Evolutionary conservation across 192 early-diverging fungal genomes (phyloP).

Genomic region (Mortierella antarctica): DNA sequence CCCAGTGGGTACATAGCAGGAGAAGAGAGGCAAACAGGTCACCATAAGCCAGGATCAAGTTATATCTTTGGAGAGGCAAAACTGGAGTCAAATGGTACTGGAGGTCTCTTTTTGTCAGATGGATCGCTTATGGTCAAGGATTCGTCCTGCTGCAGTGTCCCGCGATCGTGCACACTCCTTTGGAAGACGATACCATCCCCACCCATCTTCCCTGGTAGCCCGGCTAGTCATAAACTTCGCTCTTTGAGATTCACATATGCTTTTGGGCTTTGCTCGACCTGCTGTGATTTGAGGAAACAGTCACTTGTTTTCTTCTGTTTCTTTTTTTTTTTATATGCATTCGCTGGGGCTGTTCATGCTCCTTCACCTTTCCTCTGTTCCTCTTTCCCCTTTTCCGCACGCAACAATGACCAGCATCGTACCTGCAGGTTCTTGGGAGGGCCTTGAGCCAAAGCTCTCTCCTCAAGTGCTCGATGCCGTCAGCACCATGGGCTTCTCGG

Average conservation of each 20-base stretch:
- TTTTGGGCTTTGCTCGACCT: background rate
- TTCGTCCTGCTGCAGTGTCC: too few species aligned
- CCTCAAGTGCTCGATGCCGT: conserved; percentile 66
- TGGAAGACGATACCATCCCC: too few species aligned
- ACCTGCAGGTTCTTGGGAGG: conserved; percentile 72
- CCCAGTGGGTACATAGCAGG: too few species aligned
- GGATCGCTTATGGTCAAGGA: too few species aligned
- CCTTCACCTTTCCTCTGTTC: background rate
- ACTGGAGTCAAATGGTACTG: too few species aligned
- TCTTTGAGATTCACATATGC: background rate
- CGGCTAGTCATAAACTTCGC: background rate
- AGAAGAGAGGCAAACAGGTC: too few species aligned
- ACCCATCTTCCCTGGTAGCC: too few species aligned
- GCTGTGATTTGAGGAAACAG: background rate
- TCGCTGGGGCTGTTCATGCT: background rate
- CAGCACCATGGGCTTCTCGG: conserved; percentile 74
- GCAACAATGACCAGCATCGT: conserved; percentile 38
- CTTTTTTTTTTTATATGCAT: conserved; percentile 9
- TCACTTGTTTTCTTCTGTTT: conserved; percentile 2
- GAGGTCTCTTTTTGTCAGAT: too few species aligned
- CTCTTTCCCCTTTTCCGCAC: background rate
- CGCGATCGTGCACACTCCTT: too few species aligned
- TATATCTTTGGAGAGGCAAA: too few species aligned
- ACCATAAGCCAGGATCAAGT: too few species aligned
- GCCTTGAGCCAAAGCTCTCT: conserved; percentile 70